A percentile compares a stretch with the other conserved stretches of the same genome.
Conservation (phyloP, 2,329 filamentous ascomycete genomes). For the Rutstroemia sp. region DNA sequence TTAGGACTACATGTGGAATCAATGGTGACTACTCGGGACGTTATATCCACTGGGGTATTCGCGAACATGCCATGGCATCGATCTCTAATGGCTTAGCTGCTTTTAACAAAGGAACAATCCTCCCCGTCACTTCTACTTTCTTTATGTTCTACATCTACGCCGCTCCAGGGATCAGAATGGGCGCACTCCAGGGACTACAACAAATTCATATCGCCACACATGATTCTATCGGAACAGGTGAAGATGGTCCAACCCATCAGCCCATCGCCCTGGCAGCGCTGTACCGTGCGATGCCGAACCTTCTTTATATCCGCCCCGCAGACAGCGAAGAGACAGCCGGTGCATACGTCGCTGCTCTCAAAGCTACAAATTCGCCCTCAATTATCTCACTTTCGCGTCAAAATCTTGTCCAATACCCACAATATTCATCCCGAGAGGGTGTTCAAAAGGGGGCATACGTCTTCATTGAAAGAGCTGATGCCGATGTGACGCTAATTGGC, state of each 20-base stretch:
- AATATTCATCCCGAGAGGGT: background rate
- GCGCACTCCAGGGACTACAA: slow-evolving; percentile 46
- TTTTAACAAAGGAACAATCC: slow-evolving; percentile 44
- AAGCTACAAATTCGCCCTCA: background rate
- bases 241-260: slow-evolving; percentile 57
- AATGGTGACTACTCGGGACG: slow-evolving; percentile 48
- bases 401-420: background rate
- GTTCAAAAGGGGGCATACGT: background rate
- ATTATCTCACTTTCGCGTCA: background rate
- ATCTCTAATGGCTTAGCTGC: slow-evolving; percentile 54
- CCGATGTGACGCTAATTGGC: background rate
- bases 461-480: background rate
- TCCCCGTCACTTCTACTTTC: slow-evolving; percentile 51
- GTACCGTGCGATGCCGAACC: slow-evolving; percentile 55
- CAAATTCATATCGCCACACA: slow-evolving; percentile 55
- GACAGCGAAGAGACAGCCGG: slow-evolving; percentile 52
- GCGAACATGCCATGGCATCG: slow-evolving; percentile 54
- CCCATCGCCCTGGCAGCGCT: slow-evolving; percentile 49
- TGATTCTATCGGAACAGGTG: slow-evolving; percentile 51
- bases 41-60: slow-evolving; percentile 53
- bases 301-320: slow-evolving; percentile 52
- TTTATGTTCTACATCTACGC: slow-evolving; percentile 58
- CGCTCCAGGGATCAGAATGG: slow-evolving; percentile 53
- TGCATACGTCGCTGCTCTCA: slow-evolving; percentile 36
- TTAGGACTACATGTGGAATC: slow-evolving; percentile 38